Conservation (phyloP, 2,329 filamentous ascomycete species). For the Botrytis squamosa region DNA sequence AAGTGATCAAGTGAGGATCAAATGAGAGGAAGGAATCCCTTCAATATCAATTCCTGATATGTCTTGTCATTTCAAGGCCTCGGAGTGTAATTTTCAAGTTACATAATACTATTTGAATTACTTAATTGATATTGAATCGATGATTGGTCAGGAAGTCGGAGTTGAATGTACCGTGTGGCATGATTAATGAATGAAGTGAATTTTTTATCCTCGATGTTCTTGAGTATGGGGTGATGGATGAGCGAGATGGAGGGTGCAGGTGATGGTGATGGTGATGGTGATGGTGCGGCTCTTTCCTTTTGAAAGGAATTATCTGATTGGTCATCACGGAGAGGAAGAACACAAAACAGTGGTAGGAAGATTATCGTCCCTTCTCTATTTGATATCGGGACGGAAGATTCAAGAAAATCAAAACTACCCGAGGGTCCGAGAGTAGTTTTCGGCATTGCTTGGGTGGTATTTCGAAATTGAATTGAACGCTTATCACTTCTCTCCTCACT, state of each 20-base stretch:
- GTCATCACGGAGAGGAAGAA: not conserved
- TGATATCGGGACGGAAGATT: not conserved
- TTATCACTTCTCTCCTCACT: not conserved
- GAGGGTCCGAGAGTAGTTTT: not conserved
- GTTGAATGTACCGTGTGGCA: not conserved
- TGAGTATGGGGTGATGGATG: not conserved
- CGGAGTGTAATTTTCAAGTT: not conserved
- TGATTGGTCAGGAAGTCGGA: not conserved
- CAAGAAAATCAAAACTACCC: not conserved
- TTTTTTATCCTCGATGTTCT: not conserved
- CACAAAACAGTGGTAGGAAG: not conserved
- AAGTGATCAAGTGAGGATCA: too few species aligned
- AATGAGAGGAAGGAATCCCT: not conserved
- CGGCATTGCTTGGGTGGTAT: not conserved
- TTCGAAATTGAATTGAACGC: not conserved
- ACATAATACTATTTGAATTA: not conserved
- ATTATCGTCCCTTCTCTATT: slow-evolving; percentile 1
- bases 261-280: not conserved
- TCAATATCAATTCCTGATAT: not conserved
- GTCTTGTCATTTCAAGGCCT: not conserved
- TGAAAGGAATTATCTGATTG: not conserved
- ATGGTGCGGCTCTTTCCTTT: not conserved
- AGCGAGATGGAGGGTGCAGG: not conserved
- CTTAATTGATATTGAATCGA: too few species aligned
- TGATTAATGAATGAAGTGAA: not conserved